Conservation (phyloP, 164 flowering plant species). For the Cinnamomum chago region DNA sequence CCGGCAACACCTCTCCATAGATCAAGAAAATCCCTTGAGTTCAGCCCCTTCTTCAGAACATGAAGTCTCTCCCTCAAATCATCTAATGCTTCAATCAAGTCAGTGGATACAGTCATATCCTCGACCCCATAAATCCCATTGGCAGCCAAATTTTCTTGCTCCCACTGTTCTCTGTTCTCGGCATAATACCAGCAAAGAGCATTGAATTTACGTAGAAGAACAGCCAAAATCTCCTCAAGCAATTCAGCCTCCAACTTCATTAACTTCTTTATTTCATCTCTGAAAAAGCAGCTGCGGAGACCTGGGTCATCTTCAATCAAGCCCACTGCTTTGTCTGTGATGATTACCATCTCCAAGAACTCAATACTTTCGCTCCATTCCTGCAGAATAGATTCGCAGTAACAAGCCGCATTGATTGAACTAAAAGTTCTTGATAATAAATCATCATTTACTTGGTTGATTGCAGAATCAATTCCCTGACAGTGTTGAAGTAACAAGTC, state of each 20-base stretch:
- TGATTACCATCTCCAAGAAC: constrained; percentile 48
- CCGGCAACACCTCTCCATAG: constrained; percentile 60
- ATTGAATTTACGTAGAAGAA: constrained; percentile 43
- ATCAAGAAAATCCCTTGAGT: constrained; percentile 53
- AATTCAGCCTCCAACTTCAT: constrained; percentile 45
- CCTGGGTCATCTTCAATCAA: background rate
- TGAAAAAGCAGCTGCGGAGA: constrained; percentile 34
- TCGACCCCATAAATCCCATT: constrained; percentile 3
- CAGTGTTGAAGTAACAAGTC: constrained; percentile 32
- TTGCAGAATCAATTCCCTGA: constrained; percentile 20
- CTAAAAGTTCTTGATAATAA: constrained; percentile 25
- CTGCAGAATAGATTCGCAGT: constrained; percentile 41
- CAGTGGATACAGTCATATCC: constrained; percentile 26
- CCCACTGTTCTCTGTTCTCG: constrained; percentile 20
- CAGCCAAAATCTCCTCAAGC: constrained; percentile 46
- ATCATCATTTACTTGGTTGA: constrained; percentile 18
- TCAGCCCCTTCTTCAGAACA: constrained; percentile 26
- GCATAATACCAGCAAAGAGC: constrained; percentile 32
- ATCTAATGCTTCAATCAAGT: constrained; percentile 49
- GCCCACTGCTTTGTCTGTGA: constrained; percentile 22
- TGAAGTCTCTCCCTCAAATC: constrained; percentile 30
- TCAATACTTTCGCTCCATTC: constrained; percentile 57
- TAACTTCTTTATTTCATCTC: constrained; percentile 44
- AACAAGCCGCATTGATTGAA: constrained; percentile 55
- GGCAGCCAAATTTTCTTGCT: constrained; percentile 6